A percentile compares a stretch with the other conserved stretches of the same genome.
These are phyloP conservation scores for Eutypa lata DNA, from an alignment of 2,329 filamentous ascomycete species.

Conservation along the genomic window DNA sequence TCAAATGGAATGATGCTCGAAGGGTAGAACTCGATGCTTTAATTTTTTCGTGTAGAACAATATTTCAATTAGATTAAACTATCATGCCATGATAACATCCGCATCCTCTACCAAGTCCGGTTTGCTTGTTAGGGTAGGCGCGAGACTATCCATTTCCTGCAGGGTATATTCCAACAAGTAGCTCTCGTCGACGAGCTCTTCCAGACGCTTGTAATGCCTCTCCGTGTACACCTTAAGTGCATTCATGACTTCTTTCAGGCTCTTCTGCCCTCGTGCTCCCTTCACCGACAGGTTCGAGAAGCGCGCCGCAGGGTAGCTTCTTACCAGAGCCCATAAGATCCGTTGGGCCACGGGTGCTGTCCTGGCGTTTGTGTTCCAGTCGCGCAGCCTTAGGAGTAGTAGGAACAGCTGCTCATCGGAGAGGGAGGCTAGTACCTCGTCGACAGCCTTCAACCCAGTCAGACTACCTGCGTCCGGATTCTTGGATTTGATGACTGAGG, in stretches of 20 bases:
- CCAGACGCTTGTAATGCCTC: constrained; percentile 83
- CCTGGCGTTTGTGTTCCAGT: constrained; percentile 96
- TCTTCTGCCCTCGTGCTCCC: constrained; percentile 57
- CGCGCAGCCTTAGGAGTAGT: constrained; percentile 76
- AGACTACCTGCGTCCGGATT: constrained; percentile 61
- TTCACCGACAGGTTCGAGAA: constrained; percentile 68
- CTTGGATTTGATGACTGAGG: constrained; percentile 65
- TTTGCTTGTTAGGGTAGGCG: constrained; percentile 38
- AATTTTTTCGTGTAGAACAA: not conserved
- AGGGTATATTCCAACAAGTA: constrained; percentile 93
- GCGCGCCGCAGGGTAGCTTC: constrained; percentile 74
- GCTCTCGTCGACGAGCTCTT: constrained; percentile 90
- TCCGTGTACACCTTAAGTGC: constrained; percentile 90
- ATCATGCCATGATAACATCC: constrained; percentile 40
- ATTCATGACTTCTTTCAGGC: constrained; percentile 78
- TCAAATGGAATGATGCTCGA: too few species aligned
- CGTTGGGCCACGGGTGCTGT: constrained; percentile 83
- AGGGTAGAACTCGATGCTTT: not conserved
- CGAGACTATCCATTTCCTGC: constrained; percentile 81
- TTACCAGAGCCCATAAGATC: constrained; percentile 75
- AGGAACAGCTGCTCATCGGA: constrained; percentile 83
- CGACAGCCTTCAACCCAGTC: constrained; percentile 67
- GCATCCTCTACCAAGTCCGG: constrained; percentile 32
- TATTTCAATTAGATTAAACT: not conserved
- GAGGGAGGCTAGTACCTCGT: constrained; percentile 75